Percentiles rank a stretch among this genome's conserved stretches.
These are phyloP conservation scores for Amanita pseudoporphyria DNA, from an alignment of 768 basidiomycete genomes.

Conservation along the genomic window DNA sequence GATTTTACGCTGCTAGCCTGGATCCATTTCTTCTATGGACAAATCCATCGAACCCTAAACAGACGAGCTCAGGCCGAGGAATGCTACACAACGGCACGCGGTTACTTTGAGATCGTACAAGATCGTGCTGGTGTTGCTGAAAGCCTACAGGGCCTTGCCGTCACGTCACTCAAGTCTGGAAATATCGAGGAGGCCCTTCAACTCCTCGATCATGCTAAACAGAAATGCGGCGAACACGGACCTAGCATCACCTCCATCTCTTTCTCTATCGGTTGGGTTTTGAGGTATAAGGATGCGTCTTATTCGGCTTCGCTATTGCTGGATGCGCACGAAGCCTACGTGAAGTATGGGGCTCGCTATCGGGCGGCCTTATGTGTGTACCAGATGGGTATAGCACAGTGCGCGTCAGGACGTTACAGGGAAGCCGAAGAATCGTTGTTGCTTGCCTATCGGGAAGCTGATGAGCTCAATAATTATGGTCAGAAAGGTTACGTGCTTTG, in stretches of 20 bases:
- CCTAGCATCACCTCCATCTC: not conserved
- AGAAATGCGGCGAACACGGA: not conserved
- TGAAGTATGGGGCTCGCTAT: not conserved
- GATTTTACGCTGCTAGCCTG: not conserved
- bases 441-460: too few species aligned
- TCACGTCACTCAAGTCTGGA: not conserved
- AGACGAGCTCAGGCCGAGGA: not conserved
- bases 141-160: not conserved
- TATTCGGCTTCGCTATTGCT: not conserved
- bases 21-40: not conserved
- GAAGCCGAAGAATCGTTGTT: too few species aligned
- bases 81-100: not conserved
- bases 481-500: not conserved
- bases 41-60: not conserved
- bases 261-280: not conserved
- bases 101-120: not conserved
- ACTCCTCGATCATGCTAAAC: too few species aligned
- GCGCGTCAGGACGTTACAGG: not conserved
- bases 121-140: not conserved
- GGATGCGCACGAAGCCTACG: not conserved
- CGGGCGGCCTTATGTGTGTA: not conserved
- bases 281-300: not conserved
- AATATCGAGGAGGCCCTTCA: not conserved
- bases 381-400: constrained; percentile 1
- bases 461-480: too few species aligned